Percentiles rank a stretch among this genome's conserved stretches.
Evolutionary conservation across 129 eudicot species (phyloP).

Genomic region (Logfia minima): DNA sequence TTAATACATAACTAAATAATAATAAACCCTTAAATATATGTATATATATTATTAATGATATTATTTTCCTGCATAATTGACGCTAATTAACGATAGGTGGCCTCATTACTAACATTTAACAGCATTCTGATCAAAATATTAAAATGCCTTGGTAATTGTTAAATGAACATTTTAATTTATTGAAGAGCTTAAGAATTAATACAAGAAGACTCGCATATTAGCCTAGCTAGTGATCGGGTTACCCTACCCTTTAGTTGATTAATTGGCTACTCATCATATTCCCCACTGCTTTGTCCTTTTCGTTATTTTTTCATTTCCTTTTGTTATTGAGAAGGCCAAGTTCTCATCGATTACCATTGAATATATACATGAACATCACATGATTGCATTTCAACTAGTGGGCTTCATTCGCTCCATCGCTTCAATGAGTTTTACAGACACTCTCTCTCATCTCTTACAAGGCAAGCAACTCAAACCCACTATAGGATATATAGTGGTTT

Average conservation of each 20-base stretch:
- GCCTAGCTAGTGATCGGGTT: background rate
- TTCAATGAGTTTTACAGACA: slow-evolving; percentile 6
- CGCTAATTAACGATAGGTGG: no score
- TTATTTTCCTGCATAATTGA: no score
- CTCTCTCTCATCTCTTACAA: slow-evolving; percentile 20
- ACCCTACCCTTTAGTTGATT: background rate
- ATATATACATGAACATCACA: slow-evolving; percentile 1
- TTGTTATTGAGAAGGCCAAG: background rate
- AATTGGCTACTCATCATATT: background rate
- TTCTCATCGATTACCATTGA: slow-evolving; percentile 6
- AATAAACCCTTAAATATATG: no score
- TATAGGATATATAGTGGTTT: slow-evolving; percentile 10
- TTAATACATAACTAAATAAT: no score
- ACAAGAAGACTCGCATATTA: background rate
- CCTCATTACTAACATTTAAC: no score
- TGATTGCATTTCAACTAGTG: slow-evolving; percentile 21
- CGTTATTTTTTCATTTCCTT: background rate
- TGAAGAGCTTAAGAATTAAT: no score
- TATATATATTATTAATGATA: no score
- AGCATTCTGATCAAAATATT: no score
- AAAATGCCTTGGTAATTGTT: no score
- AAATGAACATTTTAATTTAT: no score
- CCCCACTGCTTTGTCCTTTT: background rate
- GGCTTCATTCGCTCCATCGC: background rate
- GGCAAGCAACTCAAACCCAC: slow-evolving; percentile 22